Evolutionary conservation across 1,284 basidiomycete genomes (phyloP), one percentile per base, ranked within the genome.

Genomic region (Cutaneotrichosporon spelunceum): DNA sequence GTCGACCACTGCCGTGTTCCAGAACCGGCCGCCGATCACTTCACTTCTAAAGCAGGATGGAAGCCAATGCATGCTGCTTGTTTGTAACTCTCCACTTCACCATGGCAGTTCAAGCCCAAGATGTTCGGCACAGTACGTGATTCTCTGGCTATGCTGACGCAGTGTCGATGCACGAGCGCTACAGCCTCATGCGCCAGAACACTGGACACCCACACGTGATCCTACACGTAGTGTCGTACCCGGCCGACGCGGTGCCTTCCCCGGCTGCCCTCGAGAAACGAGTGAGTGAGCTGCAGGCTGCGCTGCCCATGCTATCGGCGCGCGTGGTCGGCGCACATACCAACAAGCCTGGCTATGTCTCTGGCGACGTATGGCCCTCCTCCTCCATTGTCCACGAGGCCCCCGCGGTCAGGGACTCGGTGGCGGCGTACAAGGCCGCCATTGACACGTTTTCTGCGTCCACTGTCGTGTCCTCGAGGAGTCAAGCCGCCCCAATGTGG

Each of bases 161-260:
- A 71, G 69, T 70, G 26, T 65, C 69, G 21, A 56, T 65, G 27
- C 69, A 70, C 53, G 72, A 75, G 49, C 68, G 70, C 21, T 73
- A 63, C 64, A 63, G 63, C 44, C 63, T 72, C 21, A 62, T 65
- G 24, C 67, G 73, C 16, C 66, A 69, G 14, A 69, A 69, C 58
- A 56, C 60, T 1, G 70, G 69, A 4, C 66, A 63, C 19, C 65
- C 69, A 10, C 64, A 66, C 19, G 47, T 65, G 14, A 64, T 72
- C 39, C 53, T 66, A 14, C 55, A 67, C 23, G 54, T 71, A 27
- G 58, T 68, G 5, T 54, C 63, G 3, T 75, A 72, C 55, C 66
- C 68, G 2, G 26, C 60, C 1, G 45, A 26, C 39, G 24, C 34
- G 24, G 33, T 71, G 1, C 72, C 72, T 3, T 52, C 68, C 1